Percentiles rank a stretch among this genome's conserved stretches.
Conservation (phyloP, 2,329 filamentous ascomycete species). For the Cladophialophora chaetospira region DNA sequence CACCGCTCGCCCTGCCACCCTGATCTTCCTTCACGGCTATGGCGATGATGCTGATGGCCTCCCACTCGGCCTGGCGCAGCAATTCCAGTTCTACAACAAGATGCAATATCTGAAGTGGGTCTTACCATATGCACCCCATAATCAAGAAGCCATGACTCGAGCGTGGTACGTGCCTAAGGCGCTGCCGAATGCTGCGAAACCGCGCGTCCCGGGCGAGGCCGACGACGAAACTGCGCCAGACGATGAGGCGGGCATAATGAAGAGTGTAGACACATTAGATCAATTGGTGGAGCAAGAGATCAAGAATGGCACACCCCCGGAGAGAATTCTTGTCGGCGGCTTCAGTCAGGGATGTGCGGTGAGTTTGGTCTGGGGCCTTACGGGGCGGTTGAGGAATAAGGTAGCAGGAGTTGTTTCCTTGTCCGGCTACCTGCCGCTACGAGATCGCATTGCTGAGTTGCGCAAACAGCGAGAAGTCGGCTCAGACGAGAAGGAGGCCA, state of each 20-base stretch:
- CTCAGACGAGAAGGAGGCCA: constrained; percentile 35
- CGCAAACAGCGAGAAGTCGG: constrained; percentile 39
- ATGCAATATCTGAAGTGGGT: constrained; percentile 53
- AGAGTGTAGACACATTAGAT: constrained; percentile 45
- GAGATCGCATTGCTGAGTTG: constrained; percentile 42
- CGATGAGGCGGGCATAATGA: constrained; percentile 49
- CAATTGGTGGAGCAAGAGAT: constrained; percentile 47
- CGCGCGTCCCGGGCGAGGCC: constrained; percentile 40
- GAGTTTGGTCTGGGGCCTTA: constrained; percentile 47
- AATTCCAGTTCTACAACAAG: constrained; percentile 53
- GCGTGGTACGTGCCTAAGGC: constrained; percentile 52
- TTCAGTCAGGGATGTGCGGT: constrained; percentile 54
- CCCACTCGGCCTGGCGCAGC: constrained; percentile 48
- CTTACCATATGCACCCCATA: constrained; percentile 52
- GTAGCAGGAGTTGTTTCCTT: constrained; percentile 47
- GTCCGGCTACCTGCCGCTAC: constrained; percentile 52
- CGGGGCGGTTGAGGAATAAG: constrained; percentile 36
- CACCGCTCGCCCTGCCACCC: constrained; percentile 27
- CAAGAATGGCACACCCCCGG: constrained; percentile 42
- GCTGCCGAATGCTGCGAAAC: constrained; percentile 44
- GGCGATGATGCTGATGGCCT: constrained; percentile 51
- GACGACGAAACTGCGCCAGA: constrained; percentile 48
- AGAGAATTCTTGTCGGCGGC: constrained; percentile 50
- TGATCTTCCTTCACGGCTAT: constrained; percentile 46
- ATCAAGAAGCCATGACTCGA: constrained; percentile 45